A percentile compares a stretch with the other conserved stretches of the same genome.
Evolutionary conservation across 257 asterid species (phyloP).

Genomic region (Fraxinus pennsylvanica): DNA sequence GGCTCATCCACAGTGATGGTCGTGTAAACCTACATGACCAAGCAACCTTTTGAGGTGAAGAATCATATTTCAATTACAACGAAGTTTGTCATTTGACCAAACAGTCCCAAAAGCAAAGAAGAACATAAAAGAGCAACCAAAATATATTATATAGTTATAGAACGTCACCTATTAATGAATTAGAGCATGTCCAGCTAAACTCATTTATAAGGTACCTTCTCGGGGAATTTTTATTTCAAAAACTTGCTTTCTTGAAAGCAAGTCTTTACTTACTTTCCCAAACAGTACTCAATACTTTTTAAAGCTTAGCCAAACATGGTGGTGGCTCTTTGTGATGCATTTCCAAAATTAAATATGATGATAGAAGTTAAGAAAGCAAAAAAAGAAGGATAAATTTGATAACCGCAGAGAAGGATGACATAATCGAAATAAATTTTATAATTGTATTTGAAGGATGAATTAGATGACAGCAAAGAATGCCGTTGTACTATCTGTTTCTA

Average conservation of each 20-base stretch:
- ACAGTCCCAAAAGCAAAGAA: neutral
- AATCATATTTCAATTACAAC: neutral
- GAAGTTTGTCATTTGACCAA: neutral
- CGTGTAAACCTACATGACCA: conserved; percentile 58
- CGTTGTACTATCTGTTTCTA: neutral
- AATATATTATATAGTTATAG: neutral
- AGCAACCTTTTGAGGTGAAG: conserved; percentile 8
- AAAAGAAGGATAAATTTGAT: neutral
- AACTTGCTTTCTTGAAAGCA: too few relatives aligned
- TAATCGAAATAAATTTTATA: neutral
- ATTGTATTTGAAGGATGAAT: neutral
- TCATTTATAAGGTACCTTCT: neutral
- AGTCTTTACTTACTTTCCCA: too few relatives aligned
- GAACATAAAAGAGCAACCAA: neutral
- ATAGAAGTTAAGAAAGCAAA: neutral
- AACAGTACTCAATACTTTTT: too few relatives aligned
- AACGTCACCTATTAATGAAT: neutral
- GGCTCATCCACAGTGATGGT: conserved; percentile 82
- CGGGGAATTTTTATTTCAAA: too few relatives aligned
- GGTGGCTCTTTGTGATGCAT: neutral
- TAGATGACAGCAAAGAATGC: neutral
- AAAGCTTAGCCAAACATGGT: neutral
- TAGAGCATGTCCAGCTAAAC: neutral
- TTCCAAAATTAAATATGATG: neutral
- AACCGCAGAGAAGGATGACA: neutral